Conservation (phyloP, 2,329 filamentous ascomycete species). For the Camillea tinctor region DNA sequence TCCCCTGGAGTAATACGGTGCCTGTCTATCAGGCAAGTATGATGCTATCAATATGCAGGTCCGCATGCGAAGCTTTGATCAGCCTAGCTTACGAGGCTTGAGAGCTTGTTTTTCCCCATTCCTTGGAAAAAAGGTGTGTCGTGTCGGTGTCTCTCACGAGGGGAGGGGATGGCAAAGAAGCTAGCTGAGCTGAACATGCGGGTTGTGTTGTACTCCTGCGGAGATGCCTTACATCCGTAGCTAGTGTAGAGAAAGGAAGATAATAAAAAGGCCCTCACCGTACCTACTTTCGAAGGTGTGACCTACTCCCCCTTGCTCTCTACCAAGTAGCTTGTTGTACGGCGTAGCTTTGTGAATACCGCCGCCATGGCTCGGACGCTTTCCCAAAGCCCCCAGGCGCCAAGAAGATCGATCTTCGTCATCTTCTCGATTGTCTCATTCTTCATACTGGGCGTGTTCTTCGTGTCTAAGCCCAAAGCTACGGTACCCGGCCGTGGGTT, state of each 20-base stretch:
- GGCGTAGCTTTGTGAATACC: neutral
- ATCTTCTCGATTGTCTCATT: constrained; percentile 34
- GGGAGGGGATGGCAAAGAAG: neutral
- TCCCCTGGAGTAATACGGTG: neutral
- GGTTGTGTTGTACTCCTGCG: neutral
- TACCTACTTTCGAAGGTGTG: neutral
- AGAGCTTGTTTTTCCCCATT: neutral
- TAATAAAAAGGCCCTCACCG: neutral
- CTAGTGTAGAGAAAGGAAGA: no score
- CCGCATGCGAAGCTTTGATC: neutral
- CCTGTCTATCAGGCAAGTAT: neutral
- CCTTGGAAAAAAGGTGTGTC: neutral
- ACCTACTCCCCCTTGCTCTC: constrained; percentile 10
- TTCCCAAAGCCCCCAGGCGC: constrained; percentile 15
- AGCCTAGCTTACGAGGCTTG: neutral
- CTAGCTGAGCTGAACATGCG: neutral
- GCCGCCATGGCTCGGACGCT: constrained; percentile 19
- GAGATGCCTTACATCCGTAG: neutral
- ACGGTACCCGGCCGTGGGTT: constrained; percentile 12
- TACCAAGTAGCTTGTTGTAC: neutral
- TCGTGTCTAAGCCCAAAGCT: constrained; percentile 21
- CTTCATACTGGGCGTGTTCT: constrained; percentile 34
- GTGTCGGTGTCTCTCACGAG: neutral
- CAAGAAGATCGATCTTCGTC: constrained; percentile 26
- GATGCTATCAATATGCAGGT: neutral